Evolutionary conservation across 768 basidiomycete species (phyloP), one percentile per base, ranked within the genome.

Genomic region (Tylopilus plumbeoviolaceoides): DNA sequence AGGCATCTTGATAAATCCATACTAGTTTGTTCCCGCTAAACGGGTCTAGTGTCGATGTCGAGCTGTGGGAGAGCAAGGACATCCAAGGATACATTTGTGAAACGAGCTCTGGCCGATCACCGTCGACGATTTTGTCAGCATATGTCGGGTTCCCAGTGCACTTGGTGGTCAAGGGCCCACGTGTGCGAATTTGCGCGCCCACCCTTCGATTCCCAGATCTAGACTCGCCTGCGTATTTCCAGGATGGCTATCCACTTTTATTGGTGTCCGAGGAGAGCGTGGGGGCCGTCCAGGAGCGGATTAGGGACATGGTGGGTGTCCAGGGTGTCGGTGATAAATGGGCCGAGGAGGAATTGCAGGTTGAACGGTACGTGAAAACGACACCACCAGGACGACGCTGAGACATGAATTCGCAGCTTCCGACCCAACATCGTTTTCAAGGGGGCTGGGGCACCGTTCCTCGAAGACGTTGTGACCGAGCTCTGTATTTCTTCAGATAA

Each of bases 181-280:
- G 67, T 20, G 72, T 75, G 25, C 82, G 89, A 9, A 53, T 50
- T 1, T 78, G 80, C 47, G 70, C 69, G 23, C 75, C 83, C 10
- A 84, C 86, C 2, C 25, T 50, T 7, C 68, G 73, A 20, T 85
- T 83, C 59, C 86, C 87, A 6, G 62, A 77, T n/a, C 69, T 89
- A 47, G 69, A 78, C 27, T 81, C 79, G 4, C 78, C 75, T 14
- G 71, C 79, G 5, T 71, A 77, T 53, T 88, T 78, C 64, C 85
- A 89, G 66, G 89, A 90, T 56, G 82, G 80, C 50, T 91, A 81
- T 62, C 88, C 89, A 1, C 60, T 91, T 45, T 68, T 88, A 31
- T 61, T 91, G 7, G 70, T 86, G 25, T 85, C 84, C 21, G 79
- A 85, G 64, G 84, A 91, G 69, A 85, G 82, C 60, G 73, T 84